Evolutionary conservation across 257 asterid genomes (phyloP), one percentile per base, ranked within the genome.

Genomic region (Solanum raphanifolium): DNA sequence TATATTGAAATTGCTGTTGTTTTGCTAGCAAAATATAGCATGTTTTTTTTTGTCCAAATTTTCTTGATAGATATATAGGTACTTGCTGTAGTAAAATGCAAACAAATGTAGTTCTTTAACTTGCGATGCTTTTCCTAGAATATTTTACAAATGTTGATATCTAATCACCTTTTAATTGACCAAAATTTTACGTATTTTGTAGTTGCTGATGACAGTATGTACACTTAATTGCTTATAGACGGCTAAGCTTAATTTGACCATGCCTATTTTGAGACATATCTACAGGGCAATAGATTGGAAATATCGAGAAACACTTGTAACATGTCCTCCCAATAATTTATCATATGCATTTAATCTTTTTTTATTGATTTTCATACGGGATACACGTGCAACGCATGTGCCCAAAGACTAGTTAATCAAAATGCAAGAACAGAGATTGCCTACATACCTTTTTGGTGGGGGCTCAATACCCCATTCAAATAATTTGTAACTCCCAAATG

Each of bases 401-500:
- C 55, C 55, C 20, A 46, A 46, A 46, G 18, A 46, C 55, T 13
- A 46, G 55, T 73, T 89, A 78, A 86, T 60, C 48, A 34, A 52
- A 88, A 78, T 65, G 36, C 32, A 62, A 68, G 18, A 58, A 73
- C 32, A 29, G 55, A 58, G 27, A 78, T 9, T 62, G 18, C 16
- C 9, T 38, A 18, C 81, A 85, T 90, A 91, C 99, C 99, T 87
- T 88, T 92, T 74, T 74, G 92, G 93, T 83, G 93, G 93, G 52
- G 94, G 93, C 92, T 92, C 95, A 27, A 91, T 89, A 18, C 78
- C 91, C 99, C 98, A 95, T 85, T 91, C 94, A 48, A 88, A 90
- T 79, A 95, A 73, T 89, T 92, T 91, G 91, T 90, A 97, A 89
- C 92, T 95, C 88, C 99, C 99, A 90, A 92, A 97, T 74, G 89